Evolutionary conservation across 2,329 filamentous ascomycete genomes (phyloP), one percentile per base, ranked within the genome.

Genomic region (Metarhizium album): DNA sequence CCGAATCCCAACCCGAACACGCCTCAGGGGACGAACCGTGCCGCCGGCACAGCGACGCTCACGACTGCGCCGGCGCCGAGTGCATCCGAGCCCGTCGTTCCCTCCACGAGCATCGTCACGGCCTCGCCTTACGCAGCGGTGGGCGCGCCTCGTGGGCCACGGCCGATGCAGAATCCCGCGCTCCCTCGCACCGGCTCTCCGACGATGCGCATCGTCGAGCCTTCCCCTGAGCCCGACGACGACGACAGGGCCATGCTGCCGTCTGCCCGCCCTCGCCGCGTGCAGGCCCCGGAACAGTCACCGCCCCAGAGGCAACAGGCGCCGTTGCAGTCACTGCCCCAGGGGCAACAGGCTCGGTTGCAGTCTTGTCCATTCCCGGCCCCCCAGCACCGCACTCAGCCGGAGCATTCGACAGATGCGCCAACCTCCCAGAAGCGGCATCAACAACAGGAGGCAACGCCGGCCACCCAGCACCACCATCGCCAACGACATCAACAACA

Each of bases 171-270:
- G 7, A 59, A 64, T 38, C 54, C 59, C 1, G 59, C 54, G 5
- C 52, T 59, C 6, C 46, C 59, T 13, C 50, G 57, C 7, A 58
- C 59, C n/a, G 59, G 58, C 40, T 67, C 65, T 5, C 64, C 66
- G 1, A 70, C 66, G 9, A 63, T 71, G 62, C 63, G 68, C 13
- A 54, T 69, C 7, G 66, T 70, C 31, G 57, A 63, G n/a, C 62
- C 66, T 2, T 66, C 67, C 2, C 65, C 63, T 1, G 60, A 62
- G 31, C 59, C 61, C 9, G 58, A 62, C 3, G 59, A 62, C 18
- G 55, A 56, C 18, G 55, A 56, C 47, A 53, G 57, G 50, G 47
- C 35, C 14, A 33, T 20, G 14, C 54, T 57, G 0, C 55, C 55
- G 0, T 56, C 55, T 2, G 45, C 48, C 8, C 42, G 48, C 29